Evolutionary conservation across 2,329 filamentous ascomycete species (phyloP).

Genomic region (Pseudogymnoascus sp.): DNA sequence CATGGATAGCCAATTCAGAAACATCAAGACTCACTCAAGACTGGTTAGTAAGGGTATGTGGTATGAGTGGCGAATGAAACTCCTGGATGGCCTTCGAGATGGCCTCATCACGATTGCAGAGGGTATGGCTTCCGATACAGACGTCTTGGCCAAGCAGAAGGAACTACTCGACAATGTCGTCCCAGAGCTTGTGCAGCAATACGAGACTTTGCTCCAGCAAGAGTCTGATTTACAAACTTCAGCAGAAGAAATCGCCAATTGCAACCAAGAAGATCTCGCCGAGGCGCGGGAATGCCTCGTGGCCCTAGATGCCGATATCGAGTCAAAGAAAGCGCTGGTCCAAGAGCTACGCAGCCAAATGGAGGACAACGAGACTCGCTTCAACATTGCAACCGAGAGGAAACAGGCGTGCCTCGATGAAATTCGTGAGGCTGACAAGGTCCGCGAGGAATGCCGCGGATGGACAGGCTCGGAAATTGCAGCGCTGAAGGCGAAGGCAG

Average conservation of each 20-base stretch:
- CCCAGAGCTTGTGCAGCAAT: conserved; percentile 54
- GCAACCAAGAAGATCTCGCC: conserved; percentile 71
- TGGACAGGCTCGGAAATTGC: conserved; percentile 80
- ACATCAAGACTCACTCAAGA: conserved; percentile 87
- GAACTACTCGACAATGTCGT: conserved; percentile 58
- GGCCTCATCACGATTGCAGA: conserved; percentile 68
- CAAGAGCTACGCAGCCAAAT: conserved; percentile 59
- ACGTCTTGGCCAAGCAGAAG: conserved; percentile 59
- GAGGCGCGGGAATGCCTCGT: conserved; percentile 62
- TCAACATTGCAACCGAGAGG: conserved; percentile 54
- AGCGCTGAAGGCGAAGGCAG: conserved; percentile 63
- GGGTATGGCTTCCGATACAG: conserved; percentile 68
- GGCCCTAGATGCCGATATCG: conserved; percentile 58
- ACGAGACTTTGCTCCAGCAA: conserved; percentile 55
- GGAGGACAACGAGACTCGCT: conserved; percentile 55
- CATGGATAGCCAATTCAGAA: conserved; percentile 97
- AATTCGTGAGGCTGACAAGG: conserved; percentile 72
- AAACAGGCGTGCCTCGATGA: conserved; percentile 65
- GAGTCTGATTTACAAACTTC: conserved; percentile 59
- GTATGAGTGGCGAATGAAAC: conserved; percentile 95
- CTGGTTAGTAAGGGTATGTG: conserved; percentile 91
- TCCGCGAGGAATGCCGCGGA: conserved; percentile 80
- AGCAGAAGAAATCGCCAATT: conserved; percentile 68
- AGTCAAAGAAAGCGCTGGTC: conserved; percentile 59
- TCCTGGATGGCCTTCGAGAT: conserved; percentile 72